phyloP scores from a whole-genome alignment of 768 basidiomycete genomes.

The Porpolomopsis calyptriformis region DNA sequence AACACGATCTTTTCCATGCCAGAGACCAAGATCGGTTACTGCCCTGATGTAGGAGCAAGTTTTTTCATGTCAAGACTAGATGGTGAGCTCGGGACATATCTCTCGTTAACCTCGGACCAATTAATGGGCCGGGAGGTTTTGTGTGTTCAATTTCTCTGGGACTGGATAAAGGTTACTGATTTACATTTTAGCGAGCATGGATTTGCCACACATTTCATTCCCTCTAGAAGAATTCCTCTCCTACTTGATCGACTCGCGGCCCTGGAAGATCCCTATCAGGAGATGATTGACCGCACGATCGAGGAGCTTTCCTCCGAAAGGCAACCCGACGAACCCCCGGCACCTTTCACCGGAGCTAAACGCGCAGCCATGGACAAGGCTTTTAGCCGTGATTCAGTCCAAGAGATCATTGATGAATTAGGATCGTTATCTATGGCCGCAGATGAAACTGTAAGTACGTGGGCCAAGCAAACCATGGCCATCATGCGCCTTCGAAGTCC shows the following conservation, averaged over 20 bases:
- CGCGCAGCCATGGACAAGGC: conserved; percentile 74
- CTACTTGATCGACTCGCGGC: conserved; percentile 60
- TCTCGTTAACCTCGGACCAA: conserved; percentile 70
- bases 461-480: conserved; percentile 65
- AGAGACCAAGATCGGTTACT: conserved; percentile 86
- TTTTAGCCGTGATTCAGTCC: conserved; percentile 63
- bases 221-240: conserved; percentile 60
- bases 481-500: conserved; percentile 68
- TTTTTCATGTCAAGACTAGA: conserved; percentile 85
- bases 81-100: conserved; percentile 88
- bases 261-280: conserved; percentile 35
- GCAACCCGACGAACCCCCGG: conserved; percentile 41
- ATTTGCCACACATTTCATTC: conserved; percentile 88
- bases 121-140: conserved; percentile 76
- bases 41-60: conserved; percentile 87
- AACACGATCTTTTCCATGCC: conserved; percentile 92
- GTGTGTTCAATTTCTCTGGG: conserved; percentile 37
- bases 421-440: conserved; percentile 28
- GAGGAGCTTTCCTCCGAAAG: conserved; percentile 66
- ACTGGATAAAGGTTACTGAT: conserved; percentile 6
- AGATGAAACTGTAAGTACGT: conserved; percentile 42
- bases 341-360: conserved; percentile 46
- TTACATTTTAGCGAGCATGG: conserved; percentile 62
- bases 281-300: conserved; percentile 44
- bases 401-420: conserved; percentile 56